Evolutionary conservation across 1,284 basidiomycete genomes (phyloP).

Genomic region (Polyporus tsugae): DNA sequence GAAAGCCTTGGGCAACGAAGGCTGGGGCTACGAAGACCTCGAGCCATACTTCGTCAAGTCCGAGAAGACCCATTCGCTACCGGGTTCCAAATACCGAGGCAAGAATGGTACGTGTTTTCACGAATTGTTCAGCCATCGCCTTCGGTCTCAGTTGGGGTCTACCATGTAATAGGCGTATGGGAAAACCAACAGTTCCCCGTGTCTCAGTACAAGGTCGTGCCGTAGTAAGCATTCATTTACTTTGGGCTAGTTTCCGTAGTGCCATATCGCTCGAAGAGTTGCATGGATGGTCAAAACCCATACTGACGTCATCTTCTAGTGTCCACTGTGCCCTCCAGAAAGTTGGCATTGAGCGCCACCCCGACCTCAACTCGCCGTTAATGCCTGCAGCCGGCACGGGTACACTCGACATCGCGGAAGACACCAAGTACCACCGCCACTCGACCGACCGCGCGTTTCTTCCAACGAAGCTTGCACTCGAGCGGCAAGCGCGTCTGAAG

Average conservation of each 20-base stretch:
- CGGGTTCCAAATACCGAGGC: slow-evolving; percentile 23
- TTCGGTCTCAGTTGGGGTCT: neutral
- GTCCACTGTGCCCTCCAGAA: slow-evolving; percentile 19
- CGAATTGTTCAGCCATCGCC: no score
- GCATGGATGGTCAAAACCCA: neutral
- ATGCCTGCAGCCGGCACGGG: slow-evolving; percentile 36
- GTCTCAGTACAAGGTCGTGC: slow-evolving; percentile 15
- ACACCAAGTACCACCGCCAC: slow-evolving; percentile 34
- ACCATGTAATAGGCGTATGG: slow-evolving; percentile 20
- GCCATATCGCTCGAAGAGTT: no score
- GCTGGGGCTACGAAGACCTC: slow-evolving; percentile 49
- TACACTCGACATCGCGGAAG: slow-evolving; percentile 37
- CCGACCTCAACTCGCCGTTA: slow-evolving; percentile 41
- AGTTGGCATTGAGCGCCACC: slow-evolving; percentile 35
- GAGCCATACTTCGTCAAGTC: slow-evolving; percentile 48
- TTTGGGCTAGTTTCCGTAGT: neutral
- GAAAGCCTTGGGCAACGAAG: slow-evolving; percentile 43
- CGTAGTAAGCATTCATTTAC: neutral
- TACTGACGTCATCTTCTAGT: slow-evolving; percentile 14
- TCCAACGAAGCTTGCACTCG: slow-evolving; percentile 31
- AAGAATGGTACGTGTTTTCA: slow-evolving; percentile 27
- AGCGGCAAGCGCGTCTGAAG: slow-evolving; percentile 34
- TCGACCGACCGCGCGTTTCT: slow-evolving; percentile 43
- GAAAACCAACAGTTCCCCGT: slow-evolving; percentile 18
- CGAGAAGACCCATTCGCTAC: slow-evolving; percentile 35